Base-by-base conservation (phyloP, 768 basidiomycete genomes). In the Vararia minispora region DNA sequence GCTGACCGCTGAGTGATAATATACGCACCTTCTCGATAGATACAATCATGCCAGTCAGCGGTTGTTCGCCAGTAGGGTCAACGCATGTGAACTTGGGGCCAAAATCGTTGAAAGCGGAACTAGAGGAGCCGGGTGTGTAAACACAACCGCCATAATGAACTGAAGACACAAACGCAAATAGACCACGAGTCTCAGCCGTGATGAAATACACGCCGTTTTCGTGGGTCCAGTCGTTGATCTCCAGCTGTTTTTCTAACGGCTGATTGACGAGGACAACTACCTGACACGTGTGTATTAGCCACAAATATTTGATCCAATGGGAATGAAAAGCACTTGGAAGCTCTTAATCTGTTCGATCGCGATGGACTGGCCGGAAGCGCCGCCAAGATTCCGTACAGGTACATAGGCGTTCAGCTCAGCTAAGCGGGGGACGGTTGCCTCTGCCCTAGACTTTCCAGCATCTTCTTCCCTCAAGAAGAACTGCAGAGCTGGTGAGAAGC, bases 31-130 rank as follows among this genome's bases (percentile, higher is more conserved):
- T 84, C 38, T 76, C 79, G n/a, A 98, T 76, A 37, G 87, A 84
- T 8, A 91, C 92, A 40, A 97, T 83, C 90, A 99, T 97, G 14
- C 95, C 95, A 2, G 76, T 71, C 41, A 97, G 66, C 3, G 91
- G 83, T 47, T 89, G 81, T 61, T 98, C 95, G 13, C 95, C 95
- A n/a, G 87, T 92, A n/a, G 90, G 80, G 55, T 99, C 95, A 18
- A 95, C 86, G 48, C 90, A 92, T 12, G 88, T 81, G 55, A 98
- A 99, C 58, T 87, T 88, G 18, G 79, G 61, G 5, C 95, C 95
- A 49, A 99, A 98, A 60, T 99, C 95, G 57, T 87, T 94, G 71
- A 99, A 99, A 11, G 82, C 80, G 42, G 86, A 81, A 11, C 92
- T 95, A 52, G 26, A 11, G 21, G 17, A 34, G 20, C 28, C 21